These are phyloP conservation scores for Kernera saxatilis DNA, from an alignment of 345 rosid species.

Conservation along the genomic window DNA sequence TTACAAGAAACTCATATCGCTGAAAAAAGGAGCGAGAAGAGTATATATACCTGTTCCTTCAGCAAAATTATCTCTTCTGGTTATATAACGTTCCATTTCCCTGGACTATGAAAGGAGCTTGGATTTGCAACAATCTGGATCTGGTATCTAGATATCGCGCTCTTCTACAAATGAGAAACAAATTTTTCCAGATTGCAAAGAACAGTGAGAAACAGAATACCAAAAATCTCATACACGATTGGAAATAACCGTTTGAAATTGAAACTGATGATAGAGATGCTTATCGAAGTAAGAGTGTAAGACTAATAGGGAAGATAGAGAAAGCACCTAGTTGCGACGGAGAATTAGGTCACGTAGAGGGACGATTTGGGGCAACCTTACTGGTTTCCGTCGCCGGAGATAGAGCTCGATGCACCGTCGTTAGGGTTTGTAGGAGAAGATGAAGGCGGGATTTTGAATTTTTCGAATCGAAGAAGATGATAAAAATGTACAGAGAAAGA, in stretches of 20 bases:
- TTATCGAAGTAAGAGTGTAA: background rate
- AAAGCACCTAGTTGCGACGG: background rate
- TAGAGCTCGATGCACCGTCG: background rate
- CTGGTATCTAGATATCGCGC: background rate
- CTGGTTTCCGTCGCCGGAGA: background rate
- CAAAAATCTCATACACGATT: background rate
- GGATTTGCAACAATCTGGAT: background rate
- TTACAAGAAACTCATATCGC: background rate
- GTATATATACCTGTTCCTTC: slow-evolving; percentile 12
- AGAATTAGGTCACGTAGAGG: background rate
- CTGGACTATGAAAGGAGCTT: background rate
- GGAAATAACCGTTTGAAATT: background rate
- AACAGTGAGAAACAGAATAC: background rate
- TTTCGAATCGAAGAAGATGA: slow-evolving; percentile 18
- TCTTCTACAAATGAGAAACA: background rate
- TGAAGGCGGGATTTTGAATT: slow-evolving; percentile 28
- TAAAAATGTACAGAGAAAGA: background rate
- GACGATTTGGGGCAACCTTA: background rate
- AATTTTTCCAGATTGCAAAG: background rate
- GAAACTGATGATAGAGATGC: background rate
- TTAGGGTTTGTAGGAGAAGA: slow-evolving; percentile 20
- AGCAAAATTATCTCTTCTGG: slow-evolving; percentile 4
- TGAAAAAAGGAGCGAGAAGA: background rate
- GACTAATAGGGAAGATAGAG: background rate
- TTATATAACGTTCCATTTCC: slow-evolving; percentile 14